These are phyloP conservation scores for Echria macrotheca DNA, from an alignment of 495 filamentous ascomycete species.

Conservation along the genomic window DNA sequence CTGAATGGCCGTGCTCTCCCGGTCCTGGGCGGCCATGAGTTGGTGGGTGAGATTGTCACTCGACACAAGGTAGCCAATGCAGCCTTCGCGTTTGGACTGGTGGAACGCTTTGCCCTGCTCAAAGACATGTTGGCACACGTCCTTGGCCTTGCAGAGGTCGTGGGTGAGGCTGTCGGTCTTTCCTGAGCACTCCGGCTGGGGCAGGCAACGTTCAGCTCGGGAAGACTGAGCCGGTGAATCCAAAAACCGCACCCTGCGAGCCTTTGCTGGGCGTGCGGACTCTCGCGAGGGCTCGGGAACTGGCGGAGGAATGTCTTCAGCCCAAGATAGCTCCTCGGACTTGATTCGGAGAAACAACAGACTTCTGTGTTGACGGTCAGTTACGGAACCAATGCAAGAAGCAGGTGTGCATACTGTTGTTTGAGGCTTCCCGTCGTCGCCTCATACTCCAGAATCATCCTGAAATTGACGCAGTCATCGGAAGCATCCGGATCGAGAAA, in stretches of 20 bases:
- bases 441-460: not conserved
- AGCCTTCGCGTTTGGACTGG: not conserved
- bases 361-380: not conserved
- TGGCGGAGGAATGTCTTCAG: not conserved
- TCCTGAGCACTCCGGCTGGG: not conserved
- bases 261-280: not conserved
- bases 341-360: not conserved
- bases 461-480: not conserved
- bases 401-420: not conserved
- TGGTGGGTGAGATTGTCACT: not conserved
- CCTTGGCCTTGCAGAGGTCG: not conserved
- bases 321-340: not conserved
- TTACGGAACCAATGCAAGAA: not conserved
- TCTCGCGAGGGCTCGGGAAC: not conserved
- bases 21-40: not conserved
- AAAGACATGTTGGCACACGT: slow-evolving; percentile 5
- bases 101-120: not conserved
- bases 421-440: not conserved
- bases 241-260: not conserved
- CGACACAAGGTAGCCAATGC: slow-evolving; percentile 5
- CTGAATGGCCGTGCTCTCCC: slow-evolving; percentile 4
- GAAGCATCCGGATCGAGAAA: not conserved
- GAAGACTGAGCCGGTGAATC: not conserved
- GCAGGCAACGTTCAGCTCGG: not conserved
- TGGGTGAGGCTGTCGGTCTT: not conserved